Evolutionary conservation across 2,329 filamentous ascomycete genomes (phyloP), one percentile per base, ranked within the genome.

Genomic region (Fusarium cyanostomum): DNA sequence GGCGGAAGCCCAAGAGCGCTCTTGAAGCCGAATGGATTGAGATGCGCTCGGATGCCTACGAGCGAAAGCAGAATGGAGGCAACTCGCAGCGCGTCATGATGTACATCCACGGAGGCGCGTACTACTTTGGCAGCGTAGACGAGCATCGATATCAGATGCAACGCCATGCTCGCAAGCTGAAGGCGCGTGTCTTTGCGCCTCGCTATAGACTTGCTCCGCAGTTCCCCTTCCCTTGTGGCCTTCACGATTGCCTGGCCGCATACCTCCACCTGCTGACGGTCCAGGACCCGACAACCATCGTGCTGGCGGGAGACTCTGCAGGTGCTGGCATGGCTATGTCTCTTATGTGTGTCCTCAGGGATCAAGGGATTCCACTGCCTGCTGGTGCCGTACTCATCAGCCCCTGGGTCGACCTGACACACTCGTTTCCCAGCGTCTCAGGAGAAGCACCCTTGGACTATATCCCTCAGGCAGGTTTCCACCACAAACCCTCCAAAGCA

Each of bases 91-190:
- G 93, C 49, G 88, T 96, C 56, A 97, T 98, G 86, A 81, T 99
- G 21, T 98, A 98, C 77, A 83, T 98, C 18, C 95, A 98, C 72
- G 95, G 95, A 12, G 94, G 94, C 7, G 94, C 91, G 16, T 98
- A 97, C 78, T 99, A 89, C 78, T 98, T 99, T 74, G 94, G 95
- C 12, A 96, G 92, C 69, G 89, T 97, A 33, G 94, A 97, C 73
- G 94, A 96, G 76, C 95, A 98, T 80, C 89, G 95, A n/a, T 98
- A 98, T 78, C 94, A 98, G 82, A 88, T 99, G 83, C 95, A 99
- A 77, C 86, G 94, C 44, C 94, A 98, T 82, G 95, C 95, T 26
- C 86, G 95, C 51, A 98, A 98, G 78, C 83, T 99, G 59, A 93
- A 95, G 76, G 94, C 93, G 15, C 85, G 93, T 52, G 90, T 97